These are phyloP conservation scores for Botrytis byssoidea DNA, from an alignment of 2,329 filamentous ascomycete species.

Conservation along the genomic window DNA sequence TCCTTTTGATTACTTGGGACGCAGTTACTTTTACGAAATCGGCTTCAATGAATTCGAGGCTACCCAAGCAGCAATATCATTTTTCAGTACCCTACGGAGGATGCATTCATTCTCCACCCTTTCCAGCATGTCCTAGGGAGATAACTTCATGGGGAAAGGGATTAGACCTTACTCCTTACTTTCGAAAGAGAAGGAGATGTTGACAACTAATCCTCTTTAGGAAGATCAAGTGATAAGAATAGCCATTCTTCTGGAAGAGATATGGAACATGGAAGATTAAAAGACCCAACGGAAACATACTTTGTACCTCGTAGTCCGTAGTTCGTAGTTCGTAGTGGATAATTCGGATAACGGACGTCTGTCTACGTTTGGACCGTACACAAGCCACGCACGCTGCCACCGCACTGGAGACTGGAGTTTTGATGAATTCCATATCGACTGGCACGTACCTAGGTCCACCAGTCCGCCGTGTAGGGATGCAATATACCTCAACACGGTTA, in stretches of 20 bases:
- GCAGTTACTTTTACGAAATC: not conserved
- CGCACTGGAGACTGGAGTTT: not conserved
- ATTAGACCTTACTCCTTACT: not conserved
- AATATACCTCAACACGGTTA: not conserved
- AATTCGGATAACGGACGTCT: not conserved
- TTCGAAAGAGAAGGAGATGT: not conserved
- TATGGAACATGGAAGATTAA: not conserved
- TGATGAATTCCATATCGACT: not conserved
- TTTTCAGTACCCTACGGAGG: not conserved
- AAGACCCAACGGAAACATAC: not conserved
- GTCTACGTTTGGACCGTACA: not conserved
- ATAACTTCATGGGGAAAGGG: not conserved
- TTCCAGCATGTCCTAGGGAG: not conserved
- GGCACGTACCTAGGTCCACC: not conserved
- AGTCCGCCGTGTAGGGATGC: not conserved
- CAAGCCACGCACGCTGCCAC: constrained; percentile 12
- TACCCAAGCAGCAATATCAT: not conserved
- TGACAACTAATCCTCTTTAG: not conserved
- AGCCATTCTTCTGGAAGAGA: constrained; percentile 3
- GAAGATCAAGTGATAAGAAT: not conserved
- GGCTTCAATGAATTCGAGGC: not conserved
- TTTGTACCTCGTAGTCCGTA: not conserved
- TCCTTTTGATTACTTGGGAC: not conserved
- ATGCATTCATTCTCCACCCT: too few relatives aligned
- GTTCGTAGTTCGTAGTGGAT: not conserved